Conservation (phyloP, 768 basidiomycete species). For the Chalciporus pseudorubinellus region DNA sequence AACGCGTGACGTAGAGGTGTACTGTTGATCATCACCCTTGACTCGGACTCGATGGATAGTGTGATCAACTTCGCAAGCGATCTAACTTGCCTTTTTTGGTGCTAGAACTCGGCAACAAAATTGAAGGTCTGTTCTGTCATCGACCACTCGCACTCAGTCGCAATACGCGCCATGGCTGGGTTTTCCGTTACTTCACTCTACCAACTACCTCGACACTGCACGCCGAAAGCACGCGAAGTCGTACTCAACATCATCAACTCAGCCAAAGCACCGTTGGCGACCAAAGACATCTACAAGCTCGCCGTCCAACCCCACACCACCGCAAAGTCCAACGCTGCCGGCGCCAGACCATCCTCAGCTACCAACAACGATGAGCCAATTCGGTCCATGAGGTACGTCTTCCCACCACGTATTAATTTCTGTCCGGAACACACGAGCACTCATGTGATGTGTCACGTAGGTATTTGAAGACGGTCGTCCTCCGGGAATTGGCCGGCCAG, state of each 20-base stretch:
- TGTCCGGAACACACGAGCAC: background rate
- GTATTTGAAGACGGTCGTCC: constrained; percentile 53
- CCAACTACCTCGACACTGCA: constrained; percentile 23
- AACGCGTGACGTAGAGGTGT: background rate
- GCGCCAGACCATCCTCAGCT: constrained; percentile 31
- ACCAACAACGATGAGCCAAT: constrained; percentile 46
- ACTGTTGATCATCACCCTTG: no score
- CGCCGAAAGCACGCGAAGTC: constrained; percentile 19
- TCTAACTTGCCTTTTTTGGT: background rate
- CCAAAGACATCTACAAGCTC: constrained; percentile 27
- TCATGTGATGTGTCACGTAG: constrained; percentile 27
- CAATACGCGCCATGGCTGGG: constrained; percentile 3
- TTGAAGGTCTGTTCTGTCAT: background rate
- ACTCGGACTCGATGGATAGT: no score
- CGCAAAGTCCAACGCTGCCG: background rate
- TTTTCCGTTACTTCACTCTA: constrained; percentile 20
- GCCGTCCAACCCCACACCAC: constrained; percentile 9
- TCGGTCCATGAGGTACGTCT: constrained; percentile 50
- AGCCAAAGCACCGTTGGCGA: constrained; percentile 22
- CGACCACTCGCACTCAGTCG: no score
- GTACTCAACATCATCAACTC: constrained; percentile 21
- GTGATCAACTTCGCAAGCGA: no score
- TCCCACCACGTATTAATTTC: background rate
- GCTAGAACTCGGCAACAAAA: no score
- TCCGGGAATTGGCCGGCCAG: constrained; percentile 44